phyloP scores from a whole-genome alignment of 2,329 filamentous ascomycete genomes.

The Pseudopyricularia cyperi region DNA sequence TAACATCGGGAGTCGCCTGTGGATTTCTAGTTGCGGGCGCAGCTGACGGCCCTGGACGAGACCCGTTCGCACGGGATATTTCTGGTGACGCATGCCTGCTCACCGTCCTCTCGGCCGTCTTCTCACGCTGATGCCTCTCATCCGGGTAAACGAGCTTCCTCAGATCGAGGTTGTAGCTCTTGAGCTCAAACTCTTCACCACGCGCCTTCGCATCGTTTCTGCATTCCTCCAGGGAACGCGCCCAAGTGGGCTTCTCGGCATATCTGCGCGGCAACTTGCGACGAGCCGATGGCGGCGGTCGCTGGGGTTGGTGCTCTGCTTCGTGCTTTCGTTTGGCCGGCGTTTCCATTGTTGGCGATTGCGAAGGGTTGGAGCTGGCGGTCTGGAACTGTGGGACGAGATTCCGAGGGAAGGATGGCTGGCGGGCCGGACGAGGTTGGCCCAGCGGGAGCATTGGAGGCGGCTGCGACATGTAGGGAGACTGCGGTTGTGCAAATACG shows the following conservation, averaged over 20 bases:
- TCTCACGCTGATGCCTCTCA: not conserved
- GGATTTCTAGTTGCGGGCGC: not conserved
- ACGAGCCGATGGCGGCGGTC: constrained; percentile 12
- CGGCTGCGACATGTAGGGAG: constrained; percentile 25
- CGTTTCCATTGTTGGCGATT: constrained; percentile 5
- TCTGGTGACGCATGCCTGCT: constrained; percentile 37
- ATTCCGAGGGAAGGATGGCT: not conserved
- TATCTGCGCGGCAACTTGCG: constrained; percentile 27
- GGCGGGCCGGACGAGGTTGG: not conserved
- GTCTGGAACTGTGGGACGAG: not conserved
- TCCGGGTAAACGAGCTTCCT: constrained; percentile 18
- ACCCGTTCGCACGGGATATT: constrained; percentile 15
- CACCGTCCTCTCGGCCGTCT: constrained; percentile 15
- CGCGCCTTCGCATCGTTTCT: constrained; percentile 15
- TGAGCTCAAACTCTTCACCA: constrained; percentile 12
- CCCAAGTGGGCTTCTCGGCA: constrained; percentile 32
- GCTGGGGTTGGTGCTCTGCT: constrained; percentile 14
- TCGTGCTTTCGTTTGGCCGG: not conserved
- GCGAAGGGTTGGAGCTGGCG: constrained; percentile 8
- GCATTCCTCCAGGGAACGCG: constrained; percentile 21
- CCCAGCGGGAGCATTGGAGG: constrained; percentile 22
- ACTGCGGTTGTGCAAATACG: constrained; percentile 20
- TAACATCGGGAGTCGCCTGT: not conserved
- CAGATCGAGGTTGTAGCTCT: constrained; percentile 30
- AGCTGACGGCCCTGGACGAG: constrained; percentile 3